Percentiles rank a stretch among this genome's conserved stretches.
Evolutionary conservation across 2,329 filamentous ascomycete species (phyloP).

Genomic region (Harringtonia lauricola): DNA sequence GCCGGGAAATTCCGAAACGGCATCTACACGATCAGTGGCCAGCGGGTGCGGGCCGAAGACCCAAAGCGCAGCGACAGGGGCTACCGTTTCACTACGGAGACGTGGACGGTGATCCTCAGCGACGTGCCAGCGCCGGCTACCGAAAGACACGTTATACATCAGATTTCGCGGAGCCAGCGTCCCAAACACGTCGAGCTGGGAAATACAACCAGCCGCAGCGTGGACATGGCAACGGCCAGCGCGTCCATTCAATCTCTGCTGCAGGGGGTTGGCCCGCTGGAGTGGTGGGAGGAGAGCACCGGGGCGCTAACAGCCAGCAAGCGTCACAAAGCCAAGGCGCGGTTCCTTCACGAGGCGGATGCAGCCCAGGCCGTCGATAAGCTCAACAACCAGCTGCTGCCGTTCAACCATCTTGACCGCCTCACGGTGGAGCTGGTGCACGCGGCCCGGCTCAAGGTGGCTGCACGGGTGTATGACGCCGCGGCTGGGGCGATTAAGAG

Average conservation of each 20-base stretch:
- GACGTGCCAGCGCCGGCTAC: slow-evolving; percentile 9
- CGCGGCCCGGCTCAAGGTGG: slow-evolving; percentile 27
- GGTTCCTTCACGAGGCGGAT: slow-evolving; percentile 17
- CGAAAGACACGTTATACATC: neutral
- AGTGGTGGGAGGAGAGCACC: slow-evolving; percentile 20
- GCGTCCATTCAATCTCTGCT: slow-evolving; percentile 20
- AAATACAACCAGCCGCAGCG: neutral
- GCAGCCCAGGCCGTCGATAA: slow-evolving; percentile 21
- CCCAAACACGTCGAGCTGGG: slow-evolving; percentile 11
- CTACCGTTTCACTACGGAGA: neutral
- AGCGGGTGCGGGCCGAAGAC: slow-evolving; percentile 7
- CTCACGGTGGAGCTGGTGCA: slow-evolving; percentile 25
- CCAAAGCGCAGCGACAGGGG: neutral
- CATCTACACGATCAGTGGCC: slow-evolving; percentile 14
- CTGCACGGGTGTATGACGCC: slow-evolving; percentile 19
- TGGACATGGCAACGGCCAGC: slow-evolving; percentile 13
- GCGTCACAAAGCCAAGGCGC: slow-evolving; percentile 25
- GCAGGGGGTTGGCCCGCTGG: slow-evolving; percentile 19
- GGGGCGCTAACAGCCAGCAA: slow-evolving; percentile 15
- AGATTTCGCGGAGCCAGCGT: neutral
- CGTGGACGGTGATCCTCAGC: slow-evolving; percentile 17
- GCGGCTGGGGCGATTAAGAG: slow-evolving; percentile 4
- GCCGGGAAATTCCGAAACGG: slow-evolving; percentile 12
- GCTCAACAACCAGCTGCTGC: slow-evolving; percentile 20
- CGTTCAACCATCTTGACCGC: slow-evolving; percentile 19